These are phyloP conservation scores for Diplodia mutila DNA, from an alignment of 2,329 filamentous ascomycete genomes.

Conservation along the genomic window DNA sequence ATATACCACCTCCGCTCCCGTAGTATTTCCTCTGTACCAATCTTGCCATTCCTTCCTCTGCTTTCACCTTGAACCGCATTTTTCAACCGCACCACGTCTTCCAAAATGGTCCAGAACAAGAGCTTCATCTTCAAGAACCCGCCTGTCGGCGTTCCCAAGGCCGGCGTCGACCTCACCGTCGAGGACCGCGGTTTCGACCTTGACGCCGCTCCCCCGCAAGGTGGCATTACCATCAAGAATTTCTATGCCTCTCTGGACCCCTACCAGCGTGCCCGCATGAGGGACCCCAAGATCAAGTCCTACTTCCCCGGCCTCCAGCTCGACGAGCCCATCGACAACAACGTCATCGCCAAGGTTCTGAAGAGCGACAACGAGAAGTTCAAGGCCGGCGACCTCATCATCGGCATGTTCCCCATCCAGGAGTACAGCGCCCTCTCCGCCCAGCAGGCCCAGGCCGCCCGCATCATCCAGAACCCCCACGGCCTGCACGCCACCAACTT, in stretches of 20 bases:
- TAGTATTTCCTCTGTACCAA: too few relatives aligned
- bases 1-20: background rate
- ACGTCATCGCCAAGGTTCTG: slow-evolving; percentile 68
- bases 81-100: background rate
- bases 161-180: slow-evolving; percentile 70
- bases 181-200: slow-evolving; percentile 72
- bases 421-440: slow-evolving; percentile 68
- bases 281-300: slow-evolving; percentile 64
- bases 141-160: slow-evolving; percentile 68
- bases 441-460: slow-evolving; percentile 48
- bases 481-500: slow-evolving; percentile 69
- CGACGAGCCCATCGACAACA: slow-evolving; percentile 66
- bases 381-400: slow-evolving; percentile 68
- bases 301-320: slow-evolving; percentile 68
- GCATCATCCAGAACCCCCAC: slow-evolving; percentile 70
- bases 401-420: slow-evolving; percentile 61
- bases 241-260: slow-evolving; percentile 80
- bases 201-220: slow-evolving; percentile 59
- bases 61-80: background rate
- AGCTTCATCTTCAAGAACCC: slow-evolving; percentile 72
- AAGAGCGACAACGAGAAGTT: slow-evolving; percentile 68
- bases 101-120: slow-evolving; percentile 68
- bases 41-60: background rate
- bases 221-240: slow-evolving; percentile 71
- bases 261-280: slow-evolving; percentile 82